A percentile compares a stretch with the other conserved stretches of the same genome.
phyloP scores from a whole-genome alignment of 768 basidiomycete species.

The Trametes coccinea region DNA sequence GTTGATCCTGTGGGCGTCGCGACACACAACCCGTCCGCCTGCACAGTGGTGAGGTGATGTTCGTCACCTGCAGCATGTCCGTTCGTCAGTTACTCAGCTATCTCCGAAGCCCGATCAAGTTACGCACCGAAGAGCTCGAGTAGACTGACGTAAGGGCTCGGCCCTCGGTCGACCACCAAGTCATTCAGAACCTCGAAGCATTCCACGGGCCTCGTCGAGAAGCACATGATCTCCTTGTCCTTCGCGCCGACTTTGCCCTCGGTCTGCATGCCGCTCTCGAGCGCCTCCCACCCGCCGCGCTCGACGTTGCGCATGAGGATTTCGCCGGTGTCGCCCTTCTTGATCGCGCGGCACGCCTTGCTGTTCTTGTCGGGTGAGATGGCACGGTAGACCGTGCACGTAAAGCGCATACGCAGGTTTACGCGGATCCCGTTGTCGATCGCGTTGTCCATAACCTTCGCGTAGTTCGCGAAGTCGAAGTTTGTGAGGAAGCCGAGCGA shows the following conservation, averaged over 20 bases:
- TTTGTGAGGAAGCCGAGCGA: slow-evolving; percentile 97
- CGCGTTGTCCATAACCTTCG: slow-evolving; percentile 80
- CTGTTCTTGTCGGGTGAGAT: slow-evolving; percentile 71
- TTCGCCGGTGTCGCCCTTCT: slow-evolving; percentile 92
- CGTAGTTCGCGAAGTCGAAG: slow-evolving; percentile 89
- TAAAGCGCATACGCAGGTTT: slow-evolving; percentile 98
- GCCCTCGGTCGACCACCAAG: slow-evolving; percentile 95
- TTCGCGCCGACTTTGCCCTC: slow-evolving; percentile 54
- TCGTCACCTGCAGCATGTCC: slow-evolving; percentile 72
- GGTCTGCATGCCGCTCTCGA: slow-evolving; percentile 74
- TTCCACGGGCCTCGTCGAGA: slow-evolving; percentile 91
- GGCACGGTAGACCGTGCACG: slow-evolving; percentile 96
- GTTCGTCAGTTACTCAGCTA: not conserved
- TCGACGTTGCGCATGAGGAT: slow-evolving; percentile 95
- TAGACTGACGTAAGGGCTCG: slow-evolving; percentile 95
- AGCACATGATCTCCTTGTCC: slow-evolving; percentile 99
- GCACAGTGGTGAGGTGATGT: slow-evolving; percentile 98
- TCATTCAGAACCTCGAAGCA: slow-evolving; percentile 97
- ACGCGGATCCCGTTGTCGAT: slow-evolving; percentile 94
- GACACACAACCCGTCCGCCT: slow-evolving; percentile 94
- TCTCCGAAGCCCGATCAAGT: not conserved
- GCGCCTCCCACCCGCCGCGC: slow-evolving; percentile 92
- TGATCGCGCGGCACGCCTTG: slow-evolving; percentile 73
- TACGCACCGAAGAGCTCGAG: slow-evolving; percentile 92
- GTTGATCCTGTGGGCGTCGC: slow-evolving; percentile 98